Base-by-base conservation (phyloP, 495 filamentous ascomycete genomes). In the Alectoria sarmentosa region DNA sequence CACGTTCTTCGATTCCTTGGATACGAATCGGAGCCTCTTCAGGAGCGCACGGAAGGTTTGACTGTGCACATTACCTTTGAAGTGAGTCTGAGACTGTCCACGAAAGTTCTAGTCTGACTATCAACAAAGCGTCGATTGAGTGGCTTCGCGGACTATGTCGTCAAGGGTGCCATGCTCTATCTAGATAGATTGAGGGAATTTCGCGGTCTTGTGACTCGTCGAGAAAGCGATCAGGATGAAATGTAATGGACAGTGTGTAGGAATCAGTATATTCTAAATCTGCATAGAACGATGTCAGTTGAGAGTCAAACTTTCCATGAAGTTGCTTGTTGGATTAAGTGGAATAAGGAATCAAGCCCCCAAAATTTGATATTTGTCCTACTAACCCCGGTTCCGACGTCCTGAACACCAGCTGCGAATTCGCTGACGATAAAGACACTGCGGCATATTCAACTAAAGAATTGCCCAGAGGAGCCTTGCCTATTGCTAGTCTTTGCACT, bases 61-160 rank as follows among this genome's bases (percentile, higher is more conserved):
- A 57, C 54, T 7, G 54, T 36, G 54, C 54, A 36, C 13, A 57
- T 57, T 23, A 57, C 54, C 36, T 57, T 57, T 36, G 17, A 36
- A 9, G 54, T 57, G 36, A 6, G 26, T 57, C 30, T n/a, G 54
- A 36, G 1, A 34, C 6, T 34, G 4, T 8, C 54, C 36, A 9
- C 4, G 30, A 19, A 7, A 34, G 26, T 8, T 19, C n/a, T 36
- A 57, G 30, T 17, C 54, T 57, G 11, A 57, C 1, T 21, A 14
- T 30, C 3, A 21, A 56, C 36, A 57, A 17, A 57, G 54, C 28
- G 54, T 36, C 54, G 10, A 21, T 57, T 57, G 15, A 57, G 15
- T 57, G 54, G 54, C 54, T 57, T 57, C n/a, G 30, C 28, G 30
- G 54, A 15, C 17, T 36, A n/a, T 30, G 0, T 36, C 19, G 6